Base-by-base conservation (phyloP, 2,329 filamentous ascomycete genomes). In the Scytalidium lignicola region DNA sequence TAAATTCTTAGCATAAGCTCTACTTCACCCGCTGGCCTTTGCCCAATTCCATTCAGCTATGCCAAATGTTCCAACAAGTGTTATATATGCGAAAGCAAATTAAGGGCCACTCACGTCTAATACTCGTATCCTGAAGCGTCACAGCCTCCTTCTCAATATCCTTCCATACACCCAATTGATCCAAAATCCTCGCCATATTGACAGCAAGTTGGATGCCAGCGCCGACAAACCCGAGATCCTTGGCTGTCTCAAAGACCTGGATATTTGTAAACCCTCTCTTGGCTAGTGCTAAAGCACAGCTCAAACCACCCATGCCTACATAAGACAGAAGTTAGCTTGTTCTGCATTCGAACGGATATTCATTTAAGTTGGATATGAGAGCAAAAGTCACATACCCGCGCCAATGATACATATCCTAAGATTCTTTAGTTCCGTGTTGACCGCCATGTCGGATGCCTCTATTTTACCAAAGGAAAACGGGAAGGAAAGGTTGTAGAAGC, bases 181-280 rank as follows among this genome's bases (percentile, higher is more conserved):
- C 83, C 12, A 93, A 74, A 8, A 93, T 86, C 2, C 86, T 79
- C 3, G 84, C 83, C 77, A 92, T 86, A 57, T 93, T 95, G 0
- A 88, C 88, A 0, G 88, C 86, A 50, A 92, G 74, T 64, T 95
- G 89, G 56, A 93, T 92, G 4, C 89, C 89, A 1, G 89, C 89
- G 20, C 89, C 89, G 1, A 92, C 87, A 59, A 92, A 92, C 4
- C 88, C 88, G 3, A 92, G 75, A 55, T 82, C 79, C 3, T 83
- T 79, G 0, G 87, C 87, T 29, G 76, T 79, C 64, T 92, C 88
- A 64, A 83, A 92, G 45, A 92, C 80, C 48, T 85, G 74, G 60
- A 92, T 84, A 50, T 86, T 72, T 55, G 74, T 79, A 68, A 92
- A 91, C 7, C 88, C 88, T 58, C 83, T 82, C 68, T 86, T 86